A percentile compares a stretch with the other conserved stretches of the same genome.
Evolutionary conservation across 371 early-diverging fungal species (phyloP).

Genomic region (Haplosporangium sp.): DNA sequence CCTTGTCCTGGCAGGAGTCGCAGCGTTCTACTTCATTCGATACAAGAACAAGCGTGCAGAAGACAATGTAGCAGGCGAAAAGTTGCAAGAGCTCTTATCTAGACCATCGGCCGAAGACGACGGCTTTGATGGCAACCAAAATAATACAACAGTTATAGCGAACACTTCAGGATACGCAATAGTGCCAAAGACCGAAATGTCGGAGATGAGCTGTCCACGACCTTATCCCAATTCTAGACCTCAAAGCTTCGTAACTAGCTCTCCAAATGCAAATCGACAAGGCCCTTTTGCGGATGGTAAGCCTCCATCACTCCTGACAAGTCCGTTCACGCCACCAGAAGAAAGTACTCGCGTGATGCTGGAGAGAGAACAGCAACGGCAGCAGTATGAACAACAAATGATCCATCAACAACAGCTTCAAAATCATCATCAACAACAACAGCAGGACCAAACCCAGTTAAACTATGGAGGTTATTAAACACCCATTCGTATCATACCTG

Average conservation of each 20-base stretch:
- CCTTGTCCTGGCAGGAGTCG: constrained; percentile 31
- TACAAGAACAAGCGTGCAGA: constrained; percentile 39
- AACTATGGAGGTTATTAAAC: constrained; percentile 23
- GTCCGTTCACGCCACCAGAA: constrained; percentile 30
- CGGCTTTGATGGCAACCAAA: constrained; percentile 10
- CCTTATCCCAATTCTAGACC: not conserved
- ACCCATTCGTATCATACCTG: too few species aligned
- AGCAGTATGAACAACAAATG: constrained; percentile 24
- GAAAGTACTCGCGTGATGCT: constrained; percentile 4
- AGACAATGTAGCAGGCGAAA: constrained; percentile 9
- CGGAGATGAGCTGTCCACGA: constrained; percentile 8
- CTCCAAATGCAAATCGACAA: constrained; percentile 10
- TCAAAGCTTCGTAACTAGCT: not conserved
- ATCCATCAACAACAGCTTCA: constrained; percentile 33
- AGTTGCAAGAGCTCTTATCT: constrained; percentile 28
- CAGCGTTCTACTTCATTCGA: constrained; percentile 41
- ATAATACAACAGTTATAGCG: constrained; percentile 2
- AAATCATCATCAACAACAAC: constrained; percentile 29
- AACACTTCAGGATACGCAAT: constrained; percentile 10
- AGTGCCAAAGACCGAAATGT: constrained; percentile 10
- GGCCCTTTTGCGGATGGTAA: constrained; percentile 1
- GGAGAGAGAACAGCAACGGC: constrained; percentile 19
- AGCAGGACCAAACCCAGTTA: constrained; percentile 14
- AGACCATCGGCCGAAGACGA: not conserved
- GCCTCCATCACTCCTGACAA: constrained; percentile 36